Percentiles rank a stretch among this genome's conserved stretches.
Conservation (phyloP, 116 monocot species). For the Posidonia oceanica region DNA sequence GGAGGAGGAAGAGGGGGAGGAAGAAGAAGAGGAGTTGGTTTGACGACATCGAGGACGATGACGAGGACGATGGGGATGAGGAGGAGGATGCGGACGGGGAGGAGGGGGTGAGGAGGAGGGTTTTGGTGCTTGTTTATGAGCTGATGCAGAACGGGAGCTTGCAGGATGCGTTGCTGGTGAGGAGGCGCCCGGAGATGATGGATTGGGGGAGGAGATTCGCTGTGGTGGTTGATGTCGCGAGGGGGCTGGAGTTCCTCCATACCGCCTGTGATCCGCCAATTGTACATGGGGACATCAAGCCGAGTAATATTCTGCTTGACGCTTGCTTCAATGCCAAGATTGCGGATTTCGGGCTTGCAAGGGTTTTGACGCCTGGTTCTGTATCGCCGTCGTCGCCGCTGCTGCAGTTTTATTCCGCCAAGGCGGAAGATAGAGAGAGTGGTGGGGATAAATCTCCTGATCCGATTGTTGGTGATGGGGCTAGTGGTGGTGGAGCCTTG, state of each 20-base stretch:
- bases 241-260: conserved; percentile 73
- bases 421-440: background rate
- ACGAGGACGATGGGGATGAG: conserved; percentile 3
- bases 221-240: conserved; percentile 60
- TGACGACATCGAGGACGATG: conserved; percentile 8
- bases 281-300: conserved; percentile 94
- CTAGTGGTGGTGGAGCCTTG: background rate
- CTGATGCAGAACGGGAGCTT: conserved; percentile 92
- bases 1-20: conserved; percentile 8
- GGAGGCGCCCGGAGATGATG: conserved; percentile 56
- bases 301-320: conserved; percentile 92
- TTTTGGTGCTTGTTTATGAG: conserved; percentile 74
- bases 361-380: conserved; percentile 14
- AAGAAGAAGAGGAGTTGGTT: conserved; percentile 10
- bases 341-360: conserved; percentile 85
- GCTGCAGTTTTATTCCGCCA: background rate
- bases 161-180: conserved; percentile 78
- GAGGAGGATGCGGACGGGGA: conserved; percentile 1
- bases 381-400: background rate
- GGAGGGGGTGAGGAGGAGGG: conserved; percentile 9
- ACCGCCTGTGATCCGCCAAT: conserved; percentile 57
- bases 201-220: conserved; percentile 56
- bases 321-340: conserved; percentile 39
- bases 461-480: background rate
- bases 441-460: background rate